Conservation (phyloP, 441 rosid genomes). For the Euphorbia schlechtendalii region DNA sequence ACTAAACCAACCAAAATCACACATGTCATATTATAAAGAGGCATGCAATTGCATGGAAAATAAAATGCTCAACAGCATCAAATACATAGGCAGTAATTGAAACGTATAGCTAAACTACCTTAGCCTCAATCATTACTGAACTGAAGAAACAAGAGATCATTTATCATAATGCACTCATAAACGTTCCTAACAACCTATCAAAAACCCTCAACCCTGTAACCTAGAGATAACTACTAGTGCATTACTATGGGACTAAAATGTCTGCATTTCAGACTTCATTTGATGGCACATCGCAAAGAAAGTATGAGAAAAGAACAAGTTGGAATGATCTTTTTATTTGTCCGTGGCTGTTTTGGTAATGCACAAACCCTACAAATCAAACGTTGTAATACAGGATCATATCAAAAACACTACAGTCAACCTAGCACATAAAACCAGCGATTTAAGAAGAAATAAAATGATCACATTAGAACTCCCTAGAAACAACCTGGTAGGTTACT, state of each 20-base stretch:
- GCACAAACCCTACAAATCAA: background rate
- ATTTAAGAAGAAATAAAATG: background rate
- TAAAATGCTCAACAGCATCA: background rate
- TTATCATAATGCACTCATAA: constrained; percentile 2
- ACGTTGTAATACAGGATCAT: background rate
- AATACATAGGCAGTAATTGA: background rate
- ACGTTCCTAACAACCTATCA: constrained; percentile 10
- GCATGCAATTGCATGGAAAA: background rate
- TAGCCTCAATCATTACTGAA: background rate
- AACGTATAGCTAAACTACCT: background rate
- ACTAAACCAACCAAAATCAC: constrained; percentile 24
- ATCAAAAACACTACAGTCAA: too few relatives aligned
- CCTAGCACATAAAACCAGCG: too few relatives aligned
- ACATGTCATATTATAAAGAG: constrained; percentile 9
- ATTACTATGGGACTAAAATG: background rate
- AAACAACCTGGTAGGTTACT: background rate
- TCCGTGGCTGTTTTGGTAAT: background rate
- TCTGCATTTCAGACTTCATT: too few relatives aligned
- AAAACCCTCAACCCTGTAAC: constrained; percentile 1
- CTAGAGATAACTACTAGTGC: background rate
- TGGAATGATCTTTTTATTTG: background rate
- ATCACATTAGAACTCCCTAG: background rate
- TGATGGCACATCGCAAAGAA: background rate
- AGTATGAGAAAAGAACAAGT: background rate
- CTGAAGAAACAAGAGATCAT: background rate